These are phyloP conservation scores for Brassica incana DNA, from an alignment of 345 rosid species.

Conservation along the genomic window DNA sequence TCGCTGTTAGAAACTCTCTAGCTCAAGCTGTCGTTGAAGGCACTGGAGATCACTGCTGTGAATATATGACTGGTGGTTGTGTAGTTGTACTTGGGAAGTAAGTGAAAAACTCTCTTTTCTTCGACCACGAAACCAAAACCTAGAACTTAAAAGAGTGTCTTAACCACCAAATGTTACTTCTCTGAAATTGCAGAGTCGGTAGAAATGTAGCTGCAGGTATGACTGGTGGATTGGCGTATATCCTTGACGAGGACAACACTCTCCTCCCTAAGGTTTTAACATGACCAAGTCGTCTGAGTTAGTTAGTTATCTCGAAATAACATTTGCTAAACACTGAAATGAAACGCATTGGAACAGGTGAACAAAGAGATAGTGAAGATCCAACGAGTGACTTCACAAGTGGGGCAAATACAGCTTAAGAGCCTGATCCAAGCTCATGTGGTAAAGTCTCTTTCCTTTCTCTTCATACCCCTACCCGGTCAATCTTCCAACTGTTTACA, in stretches of 20 bases:
- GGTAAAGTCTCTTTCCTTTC: slow-evolving; percentile 44
- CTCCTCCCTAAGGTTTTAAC: slow-evolving; percentile 80
- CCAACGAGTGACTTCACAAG: slow-evolving; percentile 85
- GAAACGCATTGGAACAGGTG: slow-evolving; percentile 49
- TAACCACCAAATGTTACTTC: background rate
- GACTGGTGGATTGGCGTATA: slow-evolving; percentile 96
- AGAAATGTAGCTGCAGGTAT: slow-evolving; percentile 99
- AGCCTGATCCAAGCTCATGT: slow-evolving; percentile 84
- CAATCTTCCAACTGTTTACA: background rate
- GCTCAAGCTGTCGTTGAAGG: slow-evolving; percentile 99
- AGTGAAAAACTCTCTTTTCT: slow-evolving; percentile 35
- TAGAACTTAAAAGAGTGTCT: background rate
- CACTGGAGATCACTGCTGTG: slow-evolving; percentile 96
- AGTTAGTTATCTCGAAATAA: background rate
- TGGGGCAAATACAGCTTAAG: slow-evolving; percentile 93
- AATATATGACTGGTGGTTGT: slow-evolving; percentile 99
- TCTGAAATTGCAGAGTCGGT: slow-evolving; percentile 73
- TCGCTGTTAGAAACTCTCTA: slow-evolving; percentile 95
- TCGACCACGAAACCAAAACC: background rate
- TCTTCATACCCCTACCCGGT: background rate
- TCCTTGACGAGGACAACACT: slow-evolving; percentile 86
- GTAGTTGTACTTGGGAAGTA: slow-evolving; percentile 96
- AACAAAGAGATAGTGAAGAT: slow-evolving; percentile 93
- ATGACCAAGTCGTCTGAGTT: background rate
- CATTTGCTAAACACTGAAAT: background rate